Conservation (phyloP, 2,329 filamentous ascomycete species). For the Juglanconis juglandina region DNA sequence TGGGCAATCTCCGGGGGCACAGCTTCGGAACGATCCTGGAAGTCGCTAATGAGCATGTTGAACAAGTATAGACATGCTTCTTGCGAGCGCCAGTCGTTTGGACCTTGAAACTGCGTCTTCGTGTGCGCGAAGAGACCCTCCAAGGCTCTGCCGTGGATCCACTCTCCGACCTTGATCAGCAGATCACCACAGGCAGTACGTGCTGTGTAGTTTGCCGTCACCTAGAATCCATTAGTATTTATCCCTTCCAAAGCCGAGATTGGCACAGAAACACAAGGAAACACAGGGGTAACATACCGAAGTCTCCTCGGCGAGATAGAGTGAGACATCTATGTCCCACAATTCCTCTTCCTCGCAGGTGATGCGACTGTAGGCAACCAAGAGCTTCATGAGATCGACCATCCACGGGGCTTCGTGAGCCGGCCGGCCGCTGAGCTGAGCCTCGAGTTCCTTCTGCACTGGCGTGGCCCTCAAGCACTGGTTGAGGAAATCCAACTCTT, state of each 20-base stretch:
- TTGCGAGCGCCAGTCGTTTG: constrained; percentile 58
- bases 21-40: constrained; percentile 70
- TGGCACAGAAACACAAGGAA: neutral
- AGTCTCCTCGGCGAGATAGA: constrained; percentile 92
- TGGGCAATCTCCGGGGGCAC: constrained; percentile 68
- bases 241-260: neutral
- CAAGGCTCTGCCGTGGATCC: constrained; percentile 72
- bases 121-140: constrained; percentile 78
- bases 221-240: constrained; percentile 7
- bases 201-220: constrained; percentile 94
- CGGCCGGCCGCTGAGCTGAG: constrained; percentile 63
- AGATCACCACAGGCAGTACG: constrained; percentile 89
- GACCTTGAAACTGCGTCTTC: constrained; percentile 64
- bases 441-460: constrained; percentile 83
- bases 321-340: constrained; percentile 94
- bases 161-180: constrained; percentile 88
- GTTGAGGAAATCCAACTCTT: constrained; percentile 93
- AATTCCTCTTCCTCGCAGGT: constrained; percentile 88
- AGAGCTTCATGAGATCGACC: constrained; percentile 79
- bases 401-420: constrained; percentile 74
- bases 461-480: constrained; percentile 83
- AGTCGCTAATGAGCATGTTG: constrained; percentile 79
- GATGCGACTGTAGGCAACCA: constrained; percentile 83
- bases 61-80: constrained; percentile 83
- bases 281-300: constrained; percentile 45